phyloP scores from a whole-genome alignment of 495 filamentous ascomycete genomes.

The Aspergillus hancockii region DNA sequence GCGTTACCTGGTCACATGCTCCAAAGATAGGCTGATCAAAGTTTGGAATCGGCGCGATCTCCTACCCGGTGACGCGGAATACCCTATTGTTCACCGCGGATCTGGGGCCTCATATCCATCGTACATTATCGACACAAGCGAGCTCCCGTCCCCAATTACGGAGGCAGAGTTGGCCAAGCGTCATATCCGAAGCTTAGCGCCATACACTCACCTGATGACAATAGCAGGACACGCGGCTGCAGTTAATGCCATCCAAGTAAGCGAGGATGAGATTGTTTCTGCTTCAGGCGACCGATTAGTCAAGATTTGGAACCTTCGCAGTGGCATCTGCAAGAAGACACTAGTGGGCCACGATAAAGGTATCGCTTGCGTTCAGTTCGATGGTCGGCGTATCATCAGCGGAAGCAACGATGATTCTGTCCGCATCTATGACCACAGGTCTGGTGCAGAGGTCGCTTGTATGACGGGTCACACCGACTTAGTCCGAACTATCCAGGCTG shows the following conservation, averaged over 20 bases:
- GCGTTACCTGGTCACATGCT: slow-evolving; percentile 90
- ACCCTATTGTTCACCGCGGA: slow-evolving; percentile 47
- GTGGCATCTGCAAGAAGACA: slow-evolving; percentile 70
- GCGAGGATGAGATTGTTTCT: slow-evolving; percentile 83
- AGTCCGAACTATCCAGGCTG: slow-evolving; percentile 91
- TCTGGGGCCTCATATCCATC: slow-evolving; percentile 48
- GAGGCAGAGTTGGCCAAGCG: slow-evolving; percentile 43
- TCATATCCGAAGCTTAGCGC: slow-evolving; percentile 40
- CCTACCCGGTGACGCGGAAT: slow-evolving; percentile 66
- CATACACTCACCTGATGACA: slow-evolving; percentile 76
- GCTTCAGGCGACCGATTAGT: slow-evolving; percentile 90
- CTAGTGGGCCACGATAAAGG: slow-evolving; percentile 89
- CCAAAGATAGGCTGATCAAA: slow-evolving; percentile 95
- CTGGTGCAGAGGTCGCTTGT: slow-evolving; percentile 84
- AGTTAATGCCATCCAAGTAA: slow-evolving; percentile 94
- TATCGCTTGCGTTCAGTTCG: slow-evolving; percentile 96
- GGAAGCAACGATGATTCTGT: slow-evolving; percentile 95
- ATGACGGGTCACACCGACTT: slow-evolving; percentile 77
- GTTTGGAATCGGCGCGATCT: slow-evolving; percentile 84
- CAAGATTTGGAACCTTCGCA: slow-evolving; percentile 90
- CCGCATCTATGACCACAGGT: slow-evolving; percentile 85
- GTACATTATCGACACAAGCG: slow-evolving; percentile 55
- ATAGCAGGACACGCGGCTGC: slow-evolving; percentile 84
- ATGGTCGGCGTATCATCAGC: slow-evolving; percentile 93
- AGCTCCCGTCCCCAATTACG: slow-evolving; percentile 45